Base-by-base conservation (phyloP, 2,329 filamentous ascomycete genomes). In the Pestalotiopsis sp. region DNA sequence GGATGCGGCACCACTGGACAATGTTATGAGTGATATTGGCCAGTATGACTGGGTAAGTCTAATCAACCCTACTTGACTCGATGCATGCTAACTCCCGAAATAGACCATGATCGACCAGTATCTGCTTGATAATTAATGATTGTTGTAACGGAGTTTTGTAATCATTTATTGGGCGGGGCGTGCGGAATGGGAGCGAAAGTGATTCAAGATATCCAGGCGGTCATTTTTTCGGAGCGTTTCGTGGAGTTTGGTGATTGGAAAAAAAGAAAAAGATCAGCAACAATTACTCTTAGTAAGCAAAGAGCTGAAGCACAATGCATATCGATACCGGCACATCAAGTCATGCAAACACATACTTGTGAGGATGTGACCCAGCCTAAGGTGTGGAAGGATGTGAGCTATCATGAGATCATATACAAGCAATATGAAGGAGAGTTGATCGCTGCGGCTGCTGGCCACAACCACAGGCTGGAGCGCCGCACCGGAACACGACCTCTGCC, bases 21-120 rank as follows among this genome's bases (percentile, higher is more conserved):
- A 72, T 66, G 77, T 83, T 31, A 73, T 83, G 45, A 77, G 75
- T 45, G 74, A 76, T 49, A 72, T 75, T 0, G 77, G 77, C 25
- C 72, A 76, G 17, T 73, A 82, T 52, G 81, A 84, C 68, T 84
- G 82, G 82, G 82, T 82, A 77, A 70, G 80, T 11, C 25, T 20
- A 20, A 20, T 64, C 45, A 11, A 13, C 27, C 9, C 39, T 56
- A 4, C 2, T 3, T 3, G 4, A 4, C 41, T 12, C 9, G 31
- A 36, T 20, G 36, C 23, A 9, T 56, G 39, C 67, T 68, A 36
- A 69, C 56, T 2, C 6, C 25, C 6, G 31, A 9, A 36, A 45
- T 61, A 79, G 75, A 71, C 72, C 38, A 74, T 72, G 14, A 74
- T 80, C 58, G 75, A 79, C 64, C 73, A 78, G 31, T 76, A 76